Percentiles rank a stretch among this genome's conserved stretches.
phyloP scores from a whole-genome alignment of 2,329 filamentous ascomycete species.

The Aspergillus fischeri region DNA sequence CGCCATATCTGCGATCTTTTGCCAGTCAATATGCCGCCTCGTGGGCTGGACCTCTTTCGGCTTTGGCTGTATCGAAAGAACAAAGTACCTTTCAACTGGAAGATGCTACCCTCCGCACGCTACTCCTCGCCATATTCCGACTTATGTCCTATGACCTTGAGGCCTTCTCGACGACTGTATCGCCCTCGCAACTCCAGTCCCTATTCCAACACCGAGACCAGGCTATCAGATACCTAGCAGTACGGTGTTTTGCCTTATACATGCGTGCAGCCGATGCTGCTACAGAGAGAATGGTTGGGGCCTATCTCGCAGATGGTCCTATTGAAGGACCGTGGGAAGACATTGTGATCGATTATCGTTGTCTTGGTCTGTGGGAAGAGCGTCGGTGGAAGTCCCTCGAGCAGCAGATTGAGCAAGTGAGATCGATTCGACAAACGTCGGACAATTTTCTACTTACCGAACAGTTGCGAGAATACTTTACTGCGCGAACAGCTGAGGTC shows the following conservation, averaged over 20 bases:
- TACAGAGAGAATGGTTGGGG: conserved; percentile 64
- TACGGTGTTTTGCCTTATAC: conserved; percentile 74
- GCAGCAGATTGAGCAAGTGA: conserved; percentile 20
- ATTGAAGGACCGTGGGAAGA: conserved; percentile 73
- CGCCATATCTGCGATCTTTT: conserved; percentile 72
- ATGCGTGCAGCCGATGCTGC: conserved; percentile 76
- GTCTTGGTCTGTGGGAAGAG: conserved; percentile 63
- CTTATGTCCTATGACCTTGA: conserved; percentile 71
- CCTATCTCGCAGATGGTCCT: conserved; percentile 60
- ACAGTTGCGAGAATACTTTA: conserved; percentile 42
- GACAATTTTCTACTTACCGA: conserved; percentile 25
- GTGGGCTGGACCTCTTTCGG: conserved; percentile 31
- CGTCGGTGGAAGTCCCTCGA: conserved; percentile 47
- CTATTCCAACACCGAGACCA: conserved; percentile 59
- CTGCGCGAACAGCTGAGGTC: conserved; percentile 60
- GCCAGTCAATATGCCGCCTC: conserved; percentile 50
- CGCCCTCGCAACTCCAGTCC: conserved; percentile 62
- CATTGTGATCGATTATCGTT: conserved; percentile 69
- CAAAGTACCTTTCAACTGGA: conserved; percentile 31
- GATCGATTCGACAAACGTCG: conserved; percentile 18
- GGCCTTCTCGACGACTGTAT: conserved; percentile 62
- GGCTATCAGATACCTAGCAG: conserved; percentile 71
- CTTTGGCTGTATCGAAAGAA: conserved; percentile 27
- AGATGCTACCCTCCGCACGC: conserved; percentile 36
- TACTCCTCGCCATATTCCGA: conserved; percentile 70